Evolutionary conservation across 495 filamentous ascomycete species (phyloP), one percentile per base, ranked within the genome.

Genomic region (Entonaema liquescens): DNA sequence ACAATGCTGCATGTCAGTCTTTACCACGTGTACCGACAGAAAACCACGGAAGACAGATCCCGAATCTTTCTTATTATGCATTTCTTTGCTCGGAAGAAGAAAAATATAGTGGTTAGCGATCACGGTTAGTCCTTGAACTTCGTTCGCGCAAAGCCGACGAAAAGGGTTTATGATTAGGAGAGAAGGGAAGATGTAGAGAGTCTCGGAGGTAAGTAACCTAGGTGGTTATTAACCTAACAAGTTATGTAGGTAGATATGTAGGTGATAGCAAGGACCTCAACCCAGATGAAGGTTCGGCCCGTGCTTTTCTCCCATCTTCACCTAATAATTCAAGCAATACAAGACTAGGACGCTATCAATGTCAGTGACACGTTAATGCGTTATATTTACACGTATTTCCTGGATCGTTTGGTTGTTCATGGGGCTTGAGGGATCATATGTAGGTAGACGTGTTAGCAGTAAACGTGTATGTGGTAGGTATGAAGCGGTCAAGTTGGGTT

Each of bases 11-110:
- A 50, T 67, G 59, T 44, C 53, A 13, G 21, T 54, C 12, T 63
- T 55, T 62, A 65, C 55, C 65, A 73, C 70, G 61, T 68, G 65
- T 62, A 61, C 57, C 33, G 42, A 57, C 33, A 62, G 25, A 33
- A 56, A 40, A 61, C 60, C 25, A 31, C n/a, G 17, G 47, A 40
- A 44, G 65, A 56, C 7, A 15, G 29, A 29, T 38, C 60, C 28
- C 38, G 65, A 58, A 50, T 25, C 56, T 53, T 40, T n/a, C 19
- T 26, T 15, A 5, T 25, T 23, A n/a, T 5, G 5, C 23, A 0
- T 53, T 25, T 15, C 7, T 53, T 13, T 53, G 28, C 2, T 47
- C 13, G 5, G 15, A 17, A 47, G 35, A 38, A 15, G 13, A 4
- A 38, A 38, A 38, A 38, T 1, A 38, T 38, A 15, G 9, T 15